Conservation (phyloP, 225 moss, liverwort and hornwort genomes). For the Pseudisothecium myosuroides region DNA sequence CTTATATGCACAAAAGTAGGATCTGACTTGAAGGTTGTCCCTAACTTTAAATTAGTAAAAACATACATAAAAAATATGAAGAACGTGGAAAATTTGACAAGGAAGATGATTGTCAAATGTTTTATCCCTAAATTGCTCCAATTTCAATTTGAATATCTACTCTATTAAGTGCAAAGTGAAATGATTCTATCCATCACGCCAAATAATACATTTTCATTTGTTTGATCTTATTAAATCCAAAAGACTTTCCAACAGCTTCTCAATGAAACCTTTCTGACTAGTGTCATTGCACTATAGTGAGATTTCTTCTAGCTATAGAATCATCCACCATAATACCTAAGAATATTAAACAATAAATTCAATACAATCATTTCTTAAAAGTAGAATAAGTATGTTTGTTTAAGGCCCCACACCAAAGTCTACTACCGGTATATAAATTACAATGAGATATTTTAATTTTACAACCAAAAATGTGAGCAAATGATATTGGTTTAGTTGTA, state of each 20-base stretch:
- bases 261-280: background rate
- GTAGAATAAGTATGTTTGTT: too few relatives aligned
- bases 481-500: background rate
- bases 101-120: background rate
- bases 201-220: background rate
- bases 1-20: background rate
- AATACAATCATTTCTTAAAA: too few relatives aligned
- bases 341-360: too few relatives aligned
- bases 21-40: background rate
- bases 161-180: background rate
- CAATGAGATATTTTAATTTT: background rate
- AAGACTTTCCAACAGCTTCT: background rate
- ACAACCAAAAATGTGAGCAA: background rate
- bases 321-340: background rate
- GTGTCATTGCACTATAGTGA: too few relatives aligned
- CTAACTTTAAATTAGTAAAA: background rate
- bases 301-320: background rate
- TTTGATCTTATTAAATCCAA: background rate
- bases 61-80: background rate
- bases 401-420: fast-evolving
- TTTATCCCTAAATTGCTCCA: background rate
- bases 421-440: too few relatives aligned
- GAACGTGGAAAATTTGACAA: background rate
- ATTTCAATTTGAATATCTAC: background rate
- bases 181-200: background rate